phyloP scores from a whole-genome alignment of 2,329 filamentous ascomycete species.

The Tolypocladium sp. region DNA sequence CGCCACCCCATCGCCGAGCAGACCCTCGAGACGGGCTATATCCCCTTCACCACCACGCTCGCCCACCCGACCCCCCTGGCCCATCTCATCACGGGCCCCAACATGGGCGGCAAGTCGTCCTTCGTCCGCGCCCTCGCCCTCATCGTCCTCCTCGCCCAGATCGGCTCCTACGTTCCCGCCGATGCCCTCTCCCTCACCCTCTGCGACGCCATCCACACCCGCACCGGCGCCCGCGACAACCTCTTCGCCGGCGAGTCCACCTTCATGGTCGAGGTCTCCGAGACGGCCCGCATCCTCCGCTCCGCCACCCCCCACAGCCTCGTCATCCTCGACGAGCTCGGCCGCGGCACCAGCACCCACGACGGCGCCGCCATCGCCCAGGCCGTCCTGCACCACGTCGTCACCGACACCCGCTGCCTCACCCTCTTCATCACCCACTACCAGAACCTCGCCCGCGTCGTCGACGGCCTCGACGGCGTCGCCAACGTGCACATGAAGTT shows the following conservation, averaged over 20 bases:
- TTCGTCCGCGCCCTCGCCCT: constrained; percentile 91
- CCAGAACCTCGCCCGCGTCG: constrained; percentile 68
- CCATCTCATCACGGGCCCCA: constrained; percentile 88
- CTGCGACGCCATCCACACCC: constrained; percentile 85
- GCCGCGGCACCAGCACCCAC: constrained; percentile 86
- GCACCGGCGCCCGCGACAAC: constrained; percentile 94
- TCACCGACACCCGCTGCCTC: constrained; percentile 63
- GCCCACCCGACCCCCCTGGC: constrained; percentile 58
- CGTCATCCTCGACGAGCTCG: constrained; percentile 90
- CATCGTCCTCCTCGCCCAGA: constrained; percentile 86
- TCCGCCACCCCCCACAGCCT: constrained; percentile 76
- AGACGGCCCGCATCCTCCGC: constrained; percentile 86
- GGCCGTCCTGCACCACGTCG: constrained; percentile 78
- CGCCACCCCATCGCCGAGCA: constrained; percentile 96
- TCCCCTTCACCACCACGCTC: constrained; percentile 77
- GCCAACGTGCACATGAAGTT: constrained; percentile 95
- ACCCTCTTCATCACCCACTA: constrained; percentile 98
- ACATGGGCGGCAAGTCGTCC: constrained; percentile 98
- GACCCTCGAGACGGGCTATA: constrained; percentile 74
- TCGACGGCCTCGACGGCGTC: constrained; percentile 59
- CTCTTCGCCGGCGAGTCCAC: constrained; percentile 91
- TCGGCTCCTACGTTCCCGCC: constrained; percentile 90
- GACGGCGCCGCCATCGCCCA: constrained; percentile 95
- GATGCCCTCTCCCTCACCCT: constrained; percentile 65
- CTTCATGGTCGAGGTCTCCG: constrained; percentile 95